Evolutionary conservation across 2,329 filamentous ascomycete genomes (phyloP).

Genomic region (Penicillium sp.): DNA sequence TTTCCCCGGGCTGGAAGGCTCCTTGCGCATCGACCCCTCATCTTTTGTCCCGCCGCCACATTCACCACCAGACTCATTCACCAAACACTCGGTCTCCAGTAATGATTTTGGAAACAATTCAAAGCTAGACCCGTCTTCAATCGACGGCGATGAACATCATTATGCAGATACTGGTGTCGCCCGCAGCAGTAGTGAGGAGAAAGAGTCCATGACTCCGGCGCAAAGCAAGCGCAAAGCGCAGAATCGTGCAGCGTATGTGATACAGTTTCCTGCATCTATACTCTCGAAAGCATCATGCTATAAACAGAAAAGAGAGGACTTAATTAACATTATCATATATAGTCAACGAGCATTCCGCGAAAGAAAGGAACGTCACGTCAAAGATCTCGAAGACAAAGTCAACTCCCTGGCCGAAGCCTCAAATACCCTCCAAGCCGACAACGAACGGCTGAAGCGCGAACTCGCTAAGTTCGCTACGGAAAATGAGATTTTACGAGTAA

Average conservation of each 20-base stretch:
- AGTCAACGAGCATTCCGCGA: conserved; percentile 96
- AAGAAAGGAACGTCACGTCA: conserved; percentile 90
- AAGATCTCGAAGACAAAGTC: conserved; percentile 86
- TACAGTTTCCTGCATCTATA: not conserved
- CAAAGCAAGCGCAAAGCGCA: conserved; percentile 67
- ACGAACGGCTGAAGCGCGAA: conserved; percentile 81
- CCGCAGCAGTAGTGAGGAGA: conserved; percentile 56
- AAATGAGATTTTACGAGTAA: conserved; percentile 88
- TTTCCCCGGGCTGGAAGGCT: conserved; percentile 39
- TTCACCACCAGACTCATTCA: conserved; percentile 37
- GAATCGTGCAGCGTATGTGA: conserved; percentile 68
- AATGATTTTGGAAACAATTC: conserved; percentile 23
- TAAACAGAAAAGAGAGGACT: not conserved
- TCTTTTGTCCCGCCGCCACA: conserved; percentile 35
- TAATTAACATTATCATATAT: not conserved
- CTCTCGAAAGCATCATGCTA: no score
- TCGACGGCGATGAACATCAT: conserved; percentile 31
- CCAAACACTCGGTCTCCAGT: conserved; percentile 34
- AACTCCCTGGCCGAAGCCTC: conserved; percentile 73
- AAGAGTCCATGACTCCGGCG: conserved; percentile 54
- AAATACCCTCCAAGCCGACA: conserved; percentile 72
- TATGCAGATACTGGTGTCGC: conserved; percentile 26
- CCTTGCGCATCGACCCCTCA: conserved; percentile 36
- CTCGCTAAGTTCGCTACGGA: conserved; percentile 83
- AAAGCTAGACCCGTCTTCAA: conserved; percentile 26